These are phyloP conservation scores for Dunaliella sp. DNA, from an alignment of 139 green algal species.

Conservation along the genomic window DNA sequence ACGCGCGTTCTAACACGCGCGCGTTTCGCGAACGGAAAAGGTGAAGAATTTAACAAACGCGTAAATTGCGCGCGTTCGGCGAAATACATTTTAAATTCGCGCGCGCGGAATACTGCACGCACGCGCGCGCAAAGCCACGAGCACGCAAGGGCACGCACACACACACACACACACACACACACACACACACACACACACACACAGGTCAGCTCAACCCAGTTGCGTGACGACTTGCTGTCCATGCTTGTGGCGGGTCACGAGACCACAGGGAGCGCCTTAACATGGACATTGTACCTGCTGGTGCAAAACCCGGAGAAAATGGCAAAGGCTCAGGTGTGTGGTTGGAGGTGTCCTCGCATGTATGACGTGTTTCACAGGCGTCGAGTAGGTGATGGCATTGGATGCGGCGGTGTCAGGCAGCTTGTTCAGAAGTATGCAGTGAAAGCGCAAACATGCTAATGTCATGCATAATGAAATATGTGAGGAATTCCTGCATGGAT, in stretches of 20 bases:
- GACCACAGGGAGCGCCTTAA: slow-evolving; percentile 95
- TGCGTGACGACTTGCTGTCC: slow-evolving; percentile 96
- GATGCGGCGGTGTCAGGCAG: background rate
- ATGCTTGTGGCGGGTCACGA: slow-evolving; percentile 99
- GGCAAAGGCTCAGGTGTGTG: slow-evolving; percentile 72
- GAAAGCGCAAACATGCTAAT: background rate
- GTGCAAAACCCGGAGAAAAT: slow-evolving; percentile 80
- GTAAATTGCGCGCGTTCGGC: too few species aligned
- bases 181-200: background rate
- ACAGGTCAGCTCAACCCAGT: slow-evolving; percentile 55
- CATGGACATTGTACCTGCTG: slow-evolving; percentile 96
- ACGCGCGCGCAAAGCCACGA: background rate
- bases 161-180: background rate
- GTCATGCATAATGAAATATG: too few species aligned
- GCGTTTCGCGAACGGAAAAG: too few species aligned
- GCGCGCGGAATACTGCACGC: background rate
- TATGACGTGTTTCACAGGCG: too few species aligned
- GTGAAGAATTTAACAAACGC: too few species aligned
- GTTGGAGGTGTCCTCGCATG: too few species aligned
- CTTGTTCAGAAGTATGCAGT: background rate
- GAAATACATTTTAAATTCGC: too few species aligned
- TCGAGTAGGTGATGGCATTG: background rate
- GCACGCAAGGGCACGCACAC: background rate
- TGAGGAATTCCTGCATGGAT: too few species aligned
- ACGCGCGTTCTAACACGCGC: too few species aligned